Conservation (phyloP, 257 asterid genomes). For the Henckelia pumila region DNA sequence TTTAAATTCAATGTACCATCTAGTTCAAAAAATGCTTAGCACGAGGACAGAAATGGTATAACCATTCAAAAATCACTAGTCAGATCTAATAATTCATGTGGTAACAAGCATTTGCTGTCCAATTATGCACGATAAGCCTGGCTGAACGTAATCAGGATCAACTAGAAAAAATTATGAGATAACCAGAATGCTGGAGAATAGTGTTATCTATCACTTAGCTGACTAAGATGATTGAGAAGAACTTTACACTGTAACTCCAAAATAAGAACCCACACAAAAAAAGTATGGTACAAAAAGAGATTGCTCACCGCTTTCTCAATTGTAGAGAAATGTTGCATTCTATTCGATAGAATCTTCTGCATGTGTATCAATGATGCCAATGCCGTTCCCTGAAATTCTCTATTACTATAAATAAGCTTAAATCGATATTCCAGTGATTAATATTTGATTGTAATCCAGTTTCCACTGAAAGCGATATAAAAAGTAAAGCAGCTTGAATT, state of each 20-base stretch:
- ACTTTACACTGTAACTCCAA: not conserved
- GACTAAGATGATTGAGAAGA: not conserved
- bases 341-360: constrained; percentile 86
- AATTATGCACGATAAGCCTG: not conserved
- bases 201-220: not conserved
- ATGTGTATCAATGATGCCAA: constrained; percentile 83
- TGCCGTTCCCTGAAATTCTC: constrained; percentile 83
- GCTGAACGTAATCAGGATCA: constrained; percentile 12
- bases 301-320: constrained; percentile 70
- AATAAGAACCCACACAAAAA: not conserved
- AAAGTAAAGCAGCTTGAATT: not conserved
- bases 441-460: constrained; percentile 8
- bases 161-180: constrained; percentile 1
- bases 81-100: not conserved
- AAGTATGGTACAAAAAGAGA: constrained; percentile 7
- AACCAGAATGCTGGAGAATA: constrained; percentile 15
- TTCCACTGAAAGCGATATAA: constrained; percentile 2
- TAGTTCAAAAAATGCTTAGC: constrained; percentile 5
- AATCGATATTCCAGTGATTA: constrained; percentile 16
- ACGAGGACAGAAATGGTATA: not conserved
- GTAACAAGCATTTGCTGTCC: not conserved
- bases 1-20: constrained; percentile 5
- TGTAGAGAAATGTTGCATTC: constrained; percentile 83
- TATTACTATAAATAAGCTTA: constrained; percentile 22
- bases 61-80: not conserved